These are phyloP conservation scores for Fusarium sarcochroum DNA, from an alignment of 2,329 filamentous ascomycete species.

Conservation along the genomic window DNA sequence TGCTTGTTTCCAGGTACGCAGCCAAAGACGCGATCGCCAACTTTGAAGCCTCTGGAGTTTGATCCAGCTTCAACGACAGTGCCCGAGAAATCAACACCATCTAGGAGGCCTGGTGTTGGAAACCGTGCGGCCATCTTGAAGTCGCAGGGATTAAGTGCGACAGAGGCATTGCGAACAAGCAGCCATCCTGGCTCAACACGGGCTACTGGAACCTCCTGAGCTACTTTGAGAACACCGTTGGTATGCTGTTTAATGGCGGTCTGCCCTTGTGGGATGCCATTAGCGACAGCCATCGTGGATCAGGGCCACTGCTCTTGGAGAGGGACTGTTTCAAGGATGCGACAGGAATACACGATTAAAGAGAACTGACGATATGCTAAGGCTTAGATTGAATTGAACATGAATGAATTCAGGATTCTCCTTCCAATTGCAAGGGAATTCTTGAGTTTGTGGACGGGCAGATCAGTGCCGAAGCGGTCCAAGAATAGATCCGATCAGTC, in stretches of 20 bases:
- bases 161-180: conserved; percentile 28
- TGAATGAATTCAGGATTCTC: too few relatives aligned
- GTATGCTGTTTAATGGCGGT: background rate
- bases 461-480: too few relatives aligned
- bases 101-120: conserved; percentile 38
- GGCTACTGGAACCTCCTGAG: background rate
- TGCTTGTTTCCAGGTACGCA: conserved; percentile 33
- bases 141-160: conserved; percentile 52
- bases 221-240: background rate
- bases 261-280: background rate
- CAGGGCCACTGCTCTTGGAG: too few relatives aligned
- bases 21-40: conserved; percentile 50
- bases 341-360: too few relatives aligned
- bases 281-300: too few relatives aligned
- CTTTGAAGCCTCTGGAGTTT: background rate
- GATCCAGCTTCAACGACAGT: conserved; percentile 33
- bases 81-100: conserved; percentile 52
- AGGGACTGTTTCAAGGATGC: too few relatives aligned
- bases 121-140: conserved; percentile 48
- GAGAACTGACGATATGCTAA: too few relatives aligned
- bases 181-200: background rate
- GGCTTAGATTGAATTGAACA: too few relatives aligned
- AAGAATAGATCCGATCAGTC: too few relatives aligned
- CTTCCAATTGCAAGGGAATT: too few relatives aligned
- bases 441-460: too few relatives aligned